Conservation (phyloP, 169 alveolate genomes). For the Cryptosporidium xiaoi region DNA sequence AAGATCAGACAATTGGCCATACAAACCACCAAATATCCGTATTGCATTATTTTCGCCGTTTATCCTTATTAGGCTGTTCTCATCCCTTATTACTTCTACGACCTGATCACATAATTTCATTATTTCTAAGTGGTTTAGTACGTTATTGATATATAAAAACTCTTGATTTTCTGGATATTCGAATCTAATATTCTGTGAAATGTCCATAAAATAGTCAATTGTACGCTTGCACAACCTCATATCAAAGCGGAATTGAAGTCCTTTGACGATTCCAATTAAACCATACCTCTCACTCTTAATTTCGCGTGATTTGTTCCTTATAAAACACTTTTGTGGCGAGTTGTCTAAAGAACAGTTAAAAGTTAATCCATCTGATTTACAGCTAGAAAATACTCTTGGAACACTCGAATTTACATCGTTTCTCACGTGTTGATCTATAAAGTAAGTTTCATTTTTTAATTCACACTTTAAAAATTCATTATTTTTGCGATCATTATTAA, state of each 20-base stretch:
- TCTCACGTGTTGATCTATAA: too few relatives aligned
- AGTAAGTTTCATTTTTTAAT: neutral
- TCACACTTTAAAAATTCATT: neutral
- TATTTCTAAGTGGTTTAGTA: slow-evolving; percentile 28
- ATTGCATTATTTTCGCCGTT: neutral
- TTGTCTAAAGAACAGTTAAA: neutral
- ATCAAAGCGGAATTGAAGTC: neutral
- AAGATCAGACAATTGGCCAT: slow-evolving; percentile 80
- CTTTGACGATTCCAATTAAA: neutral
- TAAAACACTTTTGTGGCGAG: neutral
- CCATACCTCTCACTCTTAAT: neutral
- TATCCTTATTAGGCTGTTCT: slow-evolving; percentile 21
- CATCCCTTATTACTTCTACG: slow-evolving; percentile 37
- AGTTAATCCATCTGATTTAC: neutral
- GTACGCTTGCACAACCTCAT: slow-evolving; percentile 24
- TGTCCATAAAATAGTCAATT: slow-evolving; percentile 56
- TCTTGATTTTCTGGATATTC: slow-evolving; percentile 23
- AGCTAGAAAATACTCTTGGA: neutral
- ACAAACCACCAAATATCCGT: slow-evolving; percentile 81
- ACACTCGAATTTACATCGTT: neutral
- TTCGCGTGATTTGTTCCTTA: neutral
- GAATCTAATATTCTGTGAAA: neutral
- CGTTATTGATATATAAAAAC: slow-evolving; percentile 31
- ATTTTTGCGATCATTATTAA: slow-evolving; percentile 4
- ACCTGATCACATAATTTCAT: slow-evolving; percentile 50